Percentiles rank a stretch among this genome's conserved stretches.
phyloP scores from a whole-genome alignment of 768 basidiomycete genomes.

The Hortiboletus flavorubellus region DNA sequence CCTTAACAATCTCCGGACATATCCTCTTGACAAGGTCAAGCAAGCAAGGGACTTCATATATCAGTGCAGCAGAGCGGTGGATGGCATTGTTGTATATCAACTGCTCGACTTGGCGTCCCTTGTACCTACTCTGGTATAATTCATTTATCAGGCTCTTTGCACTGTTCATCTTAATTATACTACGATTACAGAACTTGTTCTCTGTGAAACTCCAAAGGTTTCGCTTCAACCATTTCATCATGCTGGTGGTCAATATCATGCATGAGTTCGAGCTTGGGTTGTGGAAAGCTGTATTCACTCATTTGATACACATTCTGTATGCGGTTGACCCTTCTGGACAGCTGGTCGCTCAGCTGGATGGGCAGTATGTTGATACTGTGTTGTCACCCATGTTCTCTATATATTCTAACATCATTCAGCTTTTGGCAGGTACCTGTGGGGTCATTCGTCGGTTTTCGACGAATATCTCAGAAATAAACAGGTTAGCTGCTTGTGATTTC shows the following conservation, averaged over 20 bases:
- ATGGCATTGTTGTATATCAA: no score
- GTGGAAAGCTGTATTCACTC: slow-evolving; percentile 36
- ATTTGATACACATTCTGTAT: slow-evolving; percentile 34
- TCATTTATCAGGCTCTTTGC: no score
- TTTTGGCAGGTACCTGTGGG: slow-evolving; percentile 14
- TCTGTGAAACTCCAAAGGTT: slow-evolving; percentile 14
- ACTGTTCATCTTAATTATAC: not conserved
- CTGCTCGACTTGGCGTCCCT: no score
- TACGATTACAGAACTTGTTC: slow-evolving; percentile 32
- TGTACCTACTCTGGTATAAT: no score
- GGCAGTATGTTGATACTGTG: not conserved
- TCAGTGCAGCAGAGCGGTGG: no score
- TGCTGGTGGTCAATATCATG: slow-evolving; percentile 36
- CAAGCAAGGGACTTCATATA: no score
- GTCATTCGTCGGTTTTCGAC: slow-evolving; percentile 21
- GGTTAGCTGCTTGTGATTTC: slow-evolving; percentile 21
- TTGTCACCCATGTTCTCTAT: not conserved
- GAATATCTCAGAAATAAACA: slow-evolving; percentile 23
- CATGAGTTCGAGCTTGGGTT: slow-evolving; percentile 40
- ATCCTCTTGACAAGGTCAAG: no score
- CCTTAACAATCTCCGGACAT: no score
- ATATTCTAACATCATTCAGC: not conserved
- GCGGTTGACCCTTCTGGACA: not conserved
- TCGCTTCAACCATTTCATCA: slow-evolving; percentile 21
- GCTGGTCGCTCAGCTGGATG: slow-evolving; percentile 21